Base-by-base conservation (phyloP, 2,329 filamentous ascomycete species). In the Pseudonectria buxi region DNA sequence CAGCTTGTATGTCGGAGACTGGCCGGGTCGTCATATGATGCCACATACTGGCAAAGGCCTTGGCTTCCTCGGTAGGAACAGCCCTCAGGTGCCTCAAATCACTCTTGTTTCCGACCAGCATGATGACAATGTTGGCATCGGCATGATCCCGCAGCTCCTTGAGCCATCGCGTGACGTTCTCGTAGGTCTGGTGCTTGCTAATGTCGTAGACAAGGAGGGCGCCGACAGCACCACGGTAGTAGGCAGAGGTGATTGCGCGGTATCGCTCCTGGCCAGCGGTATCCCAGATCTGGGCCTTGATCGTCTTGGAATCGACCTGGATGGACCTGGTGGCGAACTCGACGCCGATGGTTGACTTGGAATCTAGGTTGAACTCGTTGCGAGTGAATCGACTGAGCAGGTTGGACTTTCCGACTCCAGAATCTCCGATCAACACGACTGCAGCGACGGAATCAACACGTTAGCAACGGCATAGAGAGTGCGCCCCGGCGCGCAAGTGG, bases 281-380 rank as follows among this genome's bases (percentile, higher is more conserved):
- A 73, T 98, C 92, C 92, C 94, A 98, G 59, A 98, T 98, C 74
- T 98, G 92, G 55, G 92, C 92, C 77, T 98, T 98, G 81, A 98
- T 98, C 47, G 92, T 98, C 78, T 98, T 98, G 61, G 86, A 85
- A 69, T 98, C 92, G 58, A 98, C 92, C 69, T 96, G 90, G 63
- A 98, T 98, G 52, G 88, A 95, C 48, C 92, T 83, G 54, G 92
- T 98, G 56, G 94, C 92, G 64, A 98, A 98, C 71, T 98, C 92
- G 65, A 98, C 92, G 57, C 92, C 92, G 69, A 98, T 98, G 55
- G 92, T 98, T 47, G 92, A 96, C 80, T 98, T 96, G 65, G 90
- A 94, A 71, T 98, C 92, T 51, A 96, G 78, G 71, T 96, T 96
- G 83, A 98, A 98, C 71, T 98, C 92, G 68, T 98, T 96, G 64